Evolutionary conservation across 1,139 yeast genomes (phyloP).

Genomic region (Lodderomyces jiufengensis): DNA sequence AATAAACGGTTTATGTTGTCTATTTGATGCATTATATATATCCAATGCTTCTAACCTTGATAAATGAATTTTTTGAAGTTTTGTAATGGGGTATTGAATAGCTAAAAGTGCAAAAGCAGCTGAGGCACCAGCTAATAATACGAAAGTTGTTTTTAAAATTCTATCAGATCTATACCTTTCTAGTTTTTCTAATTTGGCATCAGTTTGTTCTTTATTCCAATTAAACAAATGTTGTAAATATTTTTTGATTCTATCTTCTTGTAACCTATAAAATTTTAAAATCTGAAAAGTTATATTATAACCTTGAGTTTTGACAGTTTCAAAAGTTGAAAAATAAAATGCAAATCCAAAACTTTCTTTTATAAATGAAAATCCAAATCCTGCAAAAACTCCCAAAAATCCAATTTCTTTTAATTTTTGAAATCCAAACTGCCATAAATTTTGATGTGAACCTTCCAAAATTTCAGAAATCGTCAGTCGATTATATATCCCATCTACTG

Average conservation of each 20-base stretch:
- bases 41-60: constrained; percentile 79
- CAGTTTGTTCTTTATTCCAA: constrained; percentile 24
- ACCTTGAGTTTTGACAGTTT: constrained; percentile 69
- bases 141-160: constrained; percentile 64
- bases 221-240: constrained; percentile 21
- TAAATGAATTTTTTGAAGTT: constrained; percentile 75
- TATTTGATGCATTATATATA: constrained; percentile 49
- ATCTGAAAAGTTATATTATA: constrained; percentile 57
- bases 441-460: constrained; percentile 62
- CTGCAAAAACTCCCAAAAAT: constrained; percentile 82
- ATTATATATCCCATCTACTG: constrained; percentile 86
- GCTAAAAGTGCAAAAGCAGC: constrained; percentile 77
- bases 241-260: constrained; percentile 22
- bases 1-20: constrained; percentile 35
- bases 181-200: constrained; percentile 25
- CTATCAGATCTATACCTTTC: constrained; percentile 44
- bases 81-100: constrained; percentile 79
- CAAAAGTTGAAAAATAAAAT: constrained; percentile 79
- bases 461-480: constrained; percentile 75
- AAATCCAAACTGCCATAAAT: constrained; percentile 74
- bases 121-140: constrained; percentile 82
- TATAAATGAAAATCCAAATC: constrained; percentile 68
- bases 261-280: constrained; percentile 50
- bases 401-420: constrained; percentile 73
- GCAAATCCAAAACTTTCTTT: constrained; percentile 90